Percentiles rank a stretch among this genome's conserved stretches.
Evolutionary conservation across 768 basidiomycete species (phyloP).

Genomic region (Hortiboletus flavorubellus): DNA sequence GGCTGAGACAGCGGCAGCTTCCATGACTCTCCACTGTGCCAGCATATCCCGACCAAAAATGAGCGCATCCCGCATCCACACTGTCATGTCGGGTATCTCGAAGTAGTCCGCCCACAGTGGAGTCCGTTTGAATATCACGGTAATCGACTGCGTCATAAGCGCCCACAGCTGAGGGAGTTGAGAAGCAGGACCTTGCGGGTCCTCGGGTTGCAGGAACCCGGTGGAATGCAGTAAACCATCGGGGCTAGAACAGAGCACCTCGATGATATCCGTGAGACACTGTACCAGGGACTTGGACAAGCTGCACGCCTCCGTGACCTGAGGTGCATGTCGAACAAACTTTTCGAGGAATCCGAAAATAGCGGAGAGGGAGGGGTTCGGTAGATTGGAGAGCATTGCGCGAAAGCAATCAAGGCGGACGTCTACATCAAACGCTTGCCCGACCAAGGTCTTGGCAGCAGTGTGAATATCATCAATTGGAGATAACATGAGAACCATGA

Average conservation of each 20-base stretch:
- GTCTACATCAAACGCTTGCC: constrained; percentile 87
- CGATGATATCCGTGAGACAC: constrained; percentile 90
- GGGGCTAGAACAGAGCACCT: constrained; percentile 72
- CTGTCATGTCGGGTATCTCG: constrained; percentile 80
- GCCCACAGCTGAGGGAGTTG: constrained; percentile 75
- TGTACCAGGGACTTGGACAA: constrained; percentile 88
- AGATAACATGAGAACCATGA: constrained; percentile 74
- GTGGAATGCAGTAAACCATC: constrained; percentile 66
- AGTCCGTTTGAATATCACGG: constrained; percentile 82
- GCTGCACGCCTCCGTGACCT: constrained; percentile 80
- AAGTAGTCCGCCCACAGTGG: constrained; percentile 80
- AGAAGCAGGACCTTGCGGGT: constrained; percentile 45
- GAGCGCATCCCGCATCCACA: constrained; percentile 98
- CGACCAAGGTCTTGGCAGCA: constrained; percentile 76
- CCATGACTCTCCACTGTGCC: constrained; percentile 75
- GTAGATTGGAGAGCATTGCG: constrained; percentile 63
- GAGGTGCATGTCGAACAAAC: constrained; percentile 60
- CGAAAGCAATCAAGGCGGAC: constrained; percentile 86
- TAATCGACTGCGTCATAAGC: constrained; percentile 73
- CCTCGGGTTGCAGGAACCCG: constrained; percentile 45
- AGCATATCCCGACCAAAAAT: constrained; percentile 89
- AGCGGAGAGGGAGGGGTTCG: constrained; percentile 66
- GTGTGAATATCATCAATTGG: constrained; percentile 72
- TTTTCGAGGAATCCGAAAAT: constrained; percentile 62
- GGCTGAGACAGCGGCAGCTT: constrained; percentile 46